These are phyloP conservation scores for Hypoxylon sp. DNA, from an alignment of 2,329 filamentous ascomycete genomes.

Conservation along the genomic window DNA sequence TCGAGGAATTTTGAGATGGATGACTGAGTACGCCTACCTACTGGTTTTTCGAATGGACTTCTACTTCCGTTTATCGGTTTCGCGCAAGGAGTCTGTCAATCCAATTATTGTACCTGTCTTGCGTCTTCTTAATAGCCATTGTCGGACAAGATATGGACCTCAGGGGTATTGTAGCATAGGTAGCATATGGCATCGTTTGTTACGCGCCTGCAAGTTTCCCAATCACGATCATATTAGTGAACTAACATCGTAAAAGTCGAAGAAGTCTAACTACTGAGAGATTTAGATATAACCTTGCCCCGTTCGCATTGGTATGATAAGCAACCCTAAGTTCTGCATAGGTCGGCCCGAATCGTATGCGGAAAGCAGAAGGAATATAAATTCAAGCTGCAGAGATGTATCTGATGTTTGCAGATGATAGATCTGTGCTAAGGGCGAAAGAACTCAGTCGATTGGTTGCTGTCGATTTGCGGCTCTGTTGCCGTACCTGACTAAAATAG, in stretches of 20 bases:
- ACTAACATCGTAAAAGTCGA: neutral
- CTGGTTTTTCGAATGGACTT: neutral
- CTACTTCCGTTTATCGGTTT: neutral
- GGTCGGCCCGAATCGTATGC: neutral
- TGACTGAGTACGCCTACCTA: no score
- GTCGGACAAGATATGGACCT: neutral
- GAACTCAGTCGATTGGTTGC: neutral
- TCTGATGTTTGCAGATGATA: conserved; percentile 5
- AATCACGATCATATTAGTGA: neutral
- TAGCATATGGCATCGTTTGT: no score
- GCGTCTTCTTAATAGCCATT: neutral
- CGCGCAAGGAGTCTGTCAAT: neutral
- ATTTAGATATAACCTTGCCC: no score
- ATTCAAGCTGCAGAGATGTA: conserved; percentile 6
- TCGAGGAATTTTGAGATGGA: neutral
- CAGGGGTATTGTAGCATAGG: neutral
- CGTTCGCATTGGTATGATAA: no score
- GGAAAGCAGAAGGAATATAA: neutral
- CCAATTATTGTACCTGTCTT: neutral
- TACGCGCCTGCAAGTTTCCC: no score
- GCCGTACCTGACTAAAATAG: conserved; percentile 19
- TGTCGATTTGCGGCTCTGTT: conserved; percentile 26
- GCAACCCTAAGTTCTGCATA: neutral
- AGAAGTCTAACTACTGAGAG: no score
- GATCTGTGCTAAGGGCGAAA: neutral